Evolutionary conservation across 345 rosid genomes (phyloP), one percentile per base, ranked within the genome.

Genomic region (Gossypium ekmanianum): DNA sequence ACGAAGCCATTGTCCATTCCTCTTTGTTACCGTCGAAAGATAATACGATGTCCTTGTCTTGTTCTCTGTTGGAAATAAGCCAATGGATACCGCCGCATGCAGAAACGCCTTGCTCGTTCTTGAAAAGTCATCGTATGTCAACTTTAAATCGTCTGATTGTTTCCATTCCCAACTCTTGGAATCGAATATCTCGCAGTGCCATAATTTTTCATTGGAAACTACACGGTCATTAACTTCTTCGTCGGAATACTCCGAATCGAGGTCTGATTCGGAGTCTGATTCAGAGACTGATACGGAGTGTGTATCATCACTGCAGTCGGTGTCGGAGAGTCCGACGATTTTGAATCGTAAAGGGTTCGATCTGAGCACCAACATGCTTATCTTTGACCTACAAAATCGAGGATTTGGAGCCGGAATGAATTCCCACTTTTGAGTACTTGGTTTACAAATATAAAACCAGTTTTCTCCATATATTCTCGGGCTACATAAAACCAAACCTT

Each of bases 361-460:
- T 24, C 61, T 17, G 0, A 77, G 11, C 9, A 81, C 69, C 11
- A 79, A 11, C 64, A 84, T 73, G 18, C 62, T 77, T 1, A 50
- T 39, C 24, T 13, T 52, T 16, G 11, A 0, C 12, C 67, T 69
- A 17, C 17, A 27, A 34, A 0, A 27, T 69, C 24, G 2, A 9
- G 26, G 26, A 27, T 69, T 29, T 17, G 61, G 73, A 9, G 11
- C 13, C 18, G 18, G 73, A 5, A 51, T 2, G 6, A 17, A 0
- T 69, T 27, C 61, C 76, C 83, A 81, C 12, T 79, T 74, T 12
- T 45, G 61, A 2, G 78, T 84, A 5, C 54, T 56, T 0, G 83
- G 83, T 29, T 84, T 84, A 48, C 83, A 81, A n/a, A 84, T 73
- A 63, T 68, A 83, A 57, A 71, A 72, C 6, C 11, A 75, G 2